Conservation (phyloP, 2,329 filamentous ascomycete species). For the Hymenoscyphus fructigenus region DNA sequence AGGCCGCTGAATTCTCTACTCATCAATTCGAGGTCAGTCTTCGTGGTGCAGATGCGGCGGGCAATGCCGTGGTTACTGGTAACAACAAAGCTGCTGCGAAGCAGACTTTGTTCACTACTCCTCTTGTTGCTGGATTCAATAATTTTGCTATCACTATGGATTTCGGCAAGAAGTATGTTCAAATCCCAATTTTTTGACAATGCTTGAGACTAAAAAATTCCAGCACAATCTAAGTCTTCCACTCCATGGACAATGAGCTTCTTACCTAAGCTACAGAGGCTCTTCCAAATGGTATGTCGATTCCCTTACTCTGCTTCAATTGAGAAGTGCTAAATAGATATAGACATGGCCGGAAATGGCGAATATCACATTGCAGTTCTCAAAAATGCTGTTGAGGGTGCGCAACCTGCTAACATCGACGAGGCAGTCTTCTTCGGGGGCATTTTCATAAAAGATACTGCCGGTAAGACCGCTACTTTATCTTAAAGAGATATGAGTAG, state of each 20-base stretch:
- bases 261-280: constrained; percentile 48
- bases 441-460: constrained; percentile 52
- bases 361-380: constrained; percentile 61
- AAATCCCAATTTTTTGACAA: not conserved
- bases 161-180: constrained; percentile 52
- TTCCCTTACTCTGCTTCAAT: not conserved
- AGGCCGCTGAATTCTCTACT: constrained; percentile 46
- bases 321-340: constrained; percentile 45
- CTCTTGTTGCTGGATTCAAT: constrained; percentile 53
- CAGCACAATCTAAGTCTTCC: constrained; percentile 56
- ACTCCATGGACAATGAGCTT: constrained; percentile 47
- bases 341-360: constrained; percentile 47
- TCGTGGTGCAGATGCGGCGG: not conserved
- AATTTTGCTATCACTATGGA: constrained; percentile 60
- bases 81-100: constrained; percentile 53
- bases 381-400: constrained; percentile 52
- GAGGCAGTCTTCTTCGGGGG: constrained; percentile 52
- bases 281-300: constrained; percentile 24
- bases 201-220: not conserved
- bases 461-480: constrained; percentile 40
- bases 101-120: constrained; percentile 50
- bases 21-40: constrained; percentile 45
- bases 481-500: not conserved
- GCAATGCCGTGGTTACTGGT: not conserved
- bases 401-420: constrained; percentile 44